Percentiles rank a stretch among this genome's conserved stretches.
These are phyloP conservation scores for cucumber (Cucumis sativus) DNA, from an alignment of 306 rosid genomes.

Conservation along the genomic window DNA sequence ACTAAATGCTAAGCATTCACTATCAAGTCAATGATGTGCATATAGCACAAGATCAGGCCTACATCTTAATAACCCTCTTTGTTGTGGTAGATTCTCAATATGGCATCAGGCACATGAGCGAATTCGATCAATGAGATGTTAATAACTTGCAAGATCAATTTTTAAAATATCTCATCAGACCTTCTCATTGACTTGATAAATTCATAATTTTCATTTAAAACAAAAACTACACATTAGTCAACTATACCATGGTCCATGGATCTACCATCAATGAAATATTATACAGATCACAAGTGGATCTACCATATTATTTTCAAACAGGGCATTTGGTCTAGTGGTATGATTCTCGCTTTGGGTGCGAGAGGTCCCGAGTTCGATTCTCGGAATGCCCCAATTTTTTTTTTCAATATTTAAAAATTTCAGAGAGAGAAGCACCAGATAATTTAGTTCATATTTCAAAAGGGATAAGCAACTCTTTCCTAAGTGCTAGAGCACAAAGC, in stretches of 20 bases:
- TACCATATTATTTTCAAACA: background rate
- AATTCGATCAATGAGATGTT: too few species aligned
- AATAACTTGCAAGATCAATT: background rate
- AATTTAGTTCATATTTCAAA: too few species aligned
- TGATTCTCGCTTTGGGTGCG: constrained; percentile 2
- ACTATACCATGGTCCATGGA: too few species aligned
- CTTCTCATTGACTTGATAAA: background rate
- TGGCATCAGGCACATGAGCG: background rate
- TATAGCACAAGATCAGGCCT: background rate
- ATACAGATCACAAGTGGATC: too few species aligned
- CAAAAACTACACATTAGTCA: background rate
- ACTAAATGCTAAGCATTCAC: background rate
- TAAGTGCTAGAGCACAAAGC: background rate
- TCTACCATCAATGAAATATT: too few species aligned
- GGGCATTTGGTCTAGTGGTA: constrained; percentile 8
- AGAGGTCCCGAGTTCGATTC: background rate
- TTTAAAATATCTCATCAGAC: too few species aligned
- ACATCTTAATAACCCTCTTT: background rate
- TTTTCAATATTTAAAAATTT: too few species aligned
- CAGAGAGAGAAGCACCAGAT: background rate
- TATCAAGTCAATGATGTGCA: too few species aligned
- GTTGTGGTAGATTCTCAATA: background rate
- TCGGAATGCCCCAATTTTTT: background rate
- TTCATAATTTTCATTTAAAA: background rate
- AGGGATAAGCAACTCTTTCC: too few species aligned